Base-by-base conservation (phyloP, 768 basidiomycete genomes). In the Suillus subalutaceus region DNA sequence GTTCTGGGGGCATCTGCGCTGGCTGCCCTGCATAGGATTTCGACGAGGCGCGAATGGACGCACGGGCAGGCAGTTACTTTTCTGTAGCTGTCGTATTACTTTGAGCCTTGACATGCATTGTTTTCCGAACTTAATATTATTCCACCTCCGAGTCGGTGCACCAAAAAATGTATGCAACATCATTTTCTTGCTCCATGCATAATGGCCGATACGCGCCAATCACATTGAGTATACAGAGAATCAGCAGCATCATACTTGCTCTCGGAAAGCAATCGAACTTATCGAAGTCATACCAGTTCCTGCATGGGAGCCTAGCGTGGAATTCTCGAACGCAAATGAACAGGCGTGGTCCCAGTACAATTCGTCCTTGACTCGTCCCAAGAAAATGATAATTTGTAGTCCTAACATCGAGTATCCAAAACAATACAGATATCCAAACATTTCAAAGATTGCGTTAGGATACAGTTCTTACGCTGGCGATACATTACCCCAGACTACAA, bases 1-100 rank as follows among this genome's bases (percentile, higher is more conserved):
- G 97, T 76, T 79, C 83, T 4, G 88, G 88, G 69, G 90, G 90
- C 16, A 79, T 90, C 53, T 93, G 92, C 74, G 85, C 87, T 61
- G 89, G 86, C 6, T 93, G 92, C 73, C 82, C 88, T 63, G 73
- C 79, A 46, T 82, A 70, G 76, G 26, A 57, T 26, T 37, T 40
- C 6, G 18, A 62, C 13, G 6, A 2, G 26, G 44, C 26, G 6
- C 30, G 30, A 15, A 18, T 30, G 35, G 3, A 8, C 30, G 13
- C 32, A 12, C 20, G 32, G 18, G 18, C 52, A 10, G 30, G 16
- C 16, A 38, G n/a, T 4, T 0, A 0, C 5, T 37, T n/a, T 26
- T 53, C 37, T 44, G 43, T 55, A 61, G 43, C 48, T 55, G 41
- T 38, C 46, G 13, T 66, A 50, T 65, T 37, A n/a, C 30, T 32